Evolutionary conservation across 1,139 yeast genomes (phyloP).

Genomic region (Diutina scorzettiae): DNA sequence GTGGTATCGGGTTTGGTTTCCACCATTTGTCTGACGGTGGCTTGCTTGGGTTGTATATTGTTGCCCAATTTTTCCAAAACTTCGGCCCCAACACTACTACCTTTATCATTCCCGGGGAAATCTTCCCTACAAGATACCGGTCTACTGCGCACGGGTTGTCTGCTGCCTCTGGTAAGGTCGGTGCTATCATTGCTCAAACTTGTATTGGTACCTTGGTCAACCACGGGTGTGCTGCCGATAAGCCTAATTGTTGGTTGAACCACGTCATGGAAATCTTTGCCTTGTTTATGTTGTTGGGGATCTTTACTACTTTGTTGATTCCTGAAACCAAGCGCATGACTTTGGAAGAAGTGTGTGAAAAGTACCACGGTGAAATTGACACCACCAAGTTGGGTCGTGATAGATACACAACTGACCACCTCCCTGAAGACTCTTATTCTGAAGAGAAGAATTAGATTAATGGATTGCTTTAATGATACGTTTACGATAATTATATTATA

Average conservation of each 20-base stretch:
- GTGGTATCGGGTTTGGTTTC: conserved; percentile 71
- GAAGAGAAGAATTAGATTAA: conserved; percentile 2
- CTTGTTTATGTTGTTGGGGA: conserved; percentile 75
- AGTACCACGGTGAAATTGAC: conserved; percentile 67
- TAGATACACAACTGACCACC: conserved; percentile 2
- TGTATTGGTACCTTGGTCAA: conserved; percentile 74
- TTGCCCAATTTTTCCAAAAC: conserved; percentile 77
- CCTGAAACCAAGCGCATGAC: conserved; percentile 91
- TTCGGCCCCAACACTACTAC: conserved; percentile 96
- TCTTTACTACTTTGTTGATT: conserved; percentile 48
- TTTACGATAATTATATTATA: not conserved
- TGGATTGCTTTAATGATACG: not conserved
- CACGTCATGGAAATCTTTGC: conserved; percentile 92
- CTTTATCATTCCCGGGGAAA: conserved; percentile 91
- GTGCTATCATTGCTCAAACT: conserved; percentile 94
- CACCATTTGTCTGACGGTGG: conserved; percentile 43
- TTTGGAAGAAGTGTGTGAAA: conserved; percentile 68
- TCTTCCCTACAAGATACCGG: conserved; percentile 94
- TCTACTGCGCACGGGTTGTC: conserved; percentile 97
- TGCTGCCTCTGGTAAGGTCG: conserved; percentile 92
- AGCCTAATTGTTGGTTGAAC: conserved; percentile 65
- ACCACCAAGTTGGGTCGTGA: conserved; percentile 7
- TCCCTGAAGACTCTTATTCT: conserved; percentile 6
- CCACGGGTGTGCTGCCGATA: conserved; percentile 55
- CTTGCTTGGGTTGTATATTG: conserved; percentile 59